phyloP scores from a whole-genome alignment of 176 grass and related monocot genomes.

The Aegilops tauschii region DNA sequence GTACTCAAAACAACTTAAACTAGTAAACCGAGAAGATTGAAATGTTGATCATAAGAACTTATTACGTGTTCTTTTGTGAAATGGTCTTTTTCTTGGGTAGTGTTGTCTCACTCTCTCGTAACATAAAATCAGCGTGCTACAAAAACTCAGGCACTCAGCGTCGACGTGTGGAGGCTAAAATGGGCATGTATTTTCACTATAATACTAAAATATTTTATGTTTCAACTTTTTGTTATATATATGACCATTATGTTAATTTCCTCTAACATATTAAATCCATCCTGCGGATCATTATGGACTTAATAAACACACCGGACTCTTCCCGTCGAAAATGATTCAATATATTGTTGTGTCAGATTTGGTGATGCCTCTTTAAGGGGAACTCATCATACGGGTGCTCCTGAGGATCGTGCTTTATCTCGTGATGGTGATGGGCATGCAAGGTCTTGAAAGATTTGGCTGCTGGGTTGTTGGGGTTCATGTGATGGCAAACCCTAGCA shows the following conservation, averaged over 20 bases:
- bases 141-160: no score
- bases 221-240: background rate
- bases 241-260: background rate
- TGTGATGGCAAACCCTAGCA: conserved; percentile 47
- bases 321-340: background rate
- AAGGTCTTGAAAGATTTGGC: conserved; percentile 50
- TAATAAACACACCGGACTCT: background rate
- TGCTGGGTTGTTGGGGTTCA: conserved; percentile 82
- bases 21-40: no score
- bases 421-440: conserved; percentile 42
- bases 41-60: no score
- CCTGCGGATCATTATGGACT: background rate
- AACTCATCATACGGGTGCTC: conserved; percentile 48
- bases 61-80: no score
- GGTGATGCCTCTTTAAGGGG: conserved; percentile 53
- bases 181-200: background rate
- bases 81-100: no score
- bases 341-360: conserved; percentile 11
- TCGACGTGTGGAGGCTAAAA: background rate
- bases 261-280: background rate
- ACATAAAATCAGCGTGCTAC: background rate
- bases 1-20: no score
- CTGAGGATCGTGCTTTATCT: conserved; percentile 44
- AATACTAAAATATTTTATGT: background rate
- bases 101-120: background rate